Base-by-base conservation (phyloP, 306 rosid genomes). In the Trifolium pratense region DNA sequence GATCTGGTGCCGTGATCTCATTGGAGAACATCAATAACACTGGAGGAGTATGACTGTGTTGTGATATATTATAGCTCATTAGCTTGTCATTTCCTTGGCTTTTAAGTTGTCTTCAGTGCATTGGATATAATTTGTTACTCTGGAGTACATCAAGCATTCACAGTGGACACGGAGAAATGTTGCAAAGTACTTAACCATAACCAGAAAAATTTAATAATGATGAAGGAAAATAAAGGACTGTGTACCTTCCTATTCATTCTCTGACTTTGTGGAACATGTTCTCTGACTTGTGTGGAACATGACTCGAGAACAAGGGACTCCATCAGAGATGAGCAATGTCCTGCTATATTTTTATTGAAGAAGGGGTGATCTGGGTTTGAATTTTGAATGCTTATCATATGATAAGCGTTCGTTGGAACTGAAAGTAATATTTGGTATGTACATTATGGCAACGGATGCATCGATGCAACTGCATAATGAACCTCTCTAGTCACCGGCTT, bases 11-110 rank as follows among this genome's bases (percentile, higher is more conserved):
- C 9, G 89, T 83, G 71, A 48, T 91, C 70, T 95, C 99, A 48
- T 78, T 91, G 86, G 96, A 95, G 75, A 95, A 87, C 85, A 95
- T 95, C 29, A 86, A 86, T 66, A 87, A 86, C 81, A 81, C 97
- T 53, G 80, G 89, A 20, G 86, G 87, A 74, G 70, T 55, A 75
- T 87, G 82, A 83, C 39, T 66, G 59, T 58, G 68, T 66, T 31
- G 46, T 18, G 9, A 11, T 64, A 32, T 56, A 25, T 66, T 6
- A 5, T 57, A 26, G 34, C 57, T 77, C 53, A 37, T 79, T 57
- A 26, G 34, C 57, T 77, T 58, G 43, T 79, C 16, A 59, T 51
- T 74, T 45, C 81, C 80, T 70, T 75, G 57, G 60, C 59, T 83
- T 83, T 83, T 83, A 68, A 66, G 79, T 71, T 80, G 87, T 79